A percentile compares a stretch with the other conserved stretches of the same genome.
Evolutionary conservation across 345 rosid genomes (phyloP).

Genomic region (Clarkia xantiana): DNA sequence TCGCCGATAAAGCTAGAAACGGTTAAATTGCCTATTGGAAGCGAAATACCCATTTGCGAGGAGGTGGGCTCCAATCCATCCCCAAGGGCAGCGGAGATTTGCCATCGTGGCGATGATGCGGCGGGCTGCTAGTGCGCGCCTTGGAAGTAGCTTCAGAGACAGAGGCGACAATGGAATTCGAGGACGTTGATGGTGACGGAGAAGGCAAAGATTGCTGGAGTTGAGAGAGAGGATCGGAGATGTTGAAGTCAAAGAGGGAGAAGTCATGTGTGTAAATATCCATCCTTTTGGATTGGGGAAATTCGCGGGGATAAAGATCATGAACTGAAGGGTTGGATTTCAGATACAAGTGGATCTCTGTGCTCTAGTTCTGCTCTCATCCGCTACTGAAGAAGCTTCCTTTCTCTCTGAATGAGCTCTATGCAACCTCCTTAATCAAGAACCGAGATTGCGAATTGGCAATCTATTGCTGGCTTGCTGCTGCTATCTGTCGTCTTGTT

Average conservation of each 20-base stretch:
- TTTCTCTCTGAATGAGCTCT: too few species aligned
- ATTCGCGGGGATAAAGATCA: neutral
- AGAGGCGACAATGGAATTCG: neutral
- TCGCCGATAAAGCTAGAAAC: too few species aligned
- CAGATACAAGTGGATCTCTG: too few species aligned
- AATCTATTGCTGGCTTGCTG: too few species aligned
- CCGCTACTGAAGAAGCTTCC: too few species aligned
- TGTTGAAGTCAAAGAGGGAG: conserved; percentile 43
- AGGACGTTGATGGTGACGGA: conserved; percentile 6
- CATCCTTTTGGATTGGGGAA: conserved; percentile 18
- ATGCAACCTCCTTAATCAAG: too few species aligned
- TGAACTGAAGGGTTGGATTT: too few species aligned
- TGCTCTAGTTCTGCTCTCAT: too few species aligned
- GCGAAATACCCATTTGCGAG: conserved; percentile 49
- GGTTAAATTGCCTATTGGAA: too few species aligned
- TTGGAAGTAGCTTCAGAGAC: neutral
- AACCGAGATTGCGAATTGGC: too few species aligned
- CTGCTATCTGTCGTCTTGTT: too few species aligned
- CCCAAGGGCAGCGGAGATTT: conserved; percentile 79
- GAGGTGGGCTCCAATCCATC: conserved; percentile 95
- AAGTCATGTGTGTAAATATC: conserved; percentile 50
- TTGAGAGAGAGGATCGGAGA: conserved; percentile 38
- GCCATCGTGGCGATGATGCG: conserved; percentile 78
- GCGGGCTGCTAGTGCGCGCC: conserved; percentile 25
- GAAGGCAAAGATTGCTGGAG: conserved; percentile 10